A percentile compares a stretch with the other conserved stretches of the same genome.
These are phyloP conservation scores for Fennellomyces sp. DNA, from an alignment of 371 early-diverging fungal genomes.

Conservation along the genomic window DNA sequence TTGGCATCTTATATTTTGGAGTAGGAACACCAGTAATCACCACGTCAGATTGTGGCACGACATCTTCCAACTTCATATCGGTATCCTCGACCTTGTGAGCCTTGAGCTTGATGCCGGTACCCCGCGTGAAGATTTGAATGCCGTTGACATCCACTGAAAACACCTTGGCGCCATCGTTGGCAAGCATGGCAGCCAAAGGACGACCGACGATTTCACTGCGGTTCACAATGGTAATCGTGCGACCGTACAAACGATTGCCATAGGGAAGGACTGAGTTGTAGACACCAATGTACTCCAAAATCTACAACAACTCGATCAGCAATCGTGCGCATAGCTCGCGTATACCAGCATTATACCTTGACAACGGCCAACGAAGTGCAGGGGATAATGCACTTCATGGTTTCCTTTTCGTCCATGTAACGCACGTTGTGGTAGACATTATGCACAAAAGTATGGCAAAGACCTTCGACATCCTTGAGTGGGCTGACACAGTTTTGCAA, in stretches of 20 bases:
- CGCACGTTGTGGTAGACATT: conserved; percentile 96
- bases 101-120: conserved; percentile 72
- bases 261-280: conserved; percentile 90
- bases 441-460: conserved; percentile 91
- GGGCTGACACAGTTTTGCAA: conserved; percentile 88
- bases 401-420: conserved; percentile 79
- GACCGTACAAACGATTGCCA: conserved; percentile 95
- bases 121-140: conserved; percentile 88
- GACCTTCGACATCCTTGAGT: conserved; percentile 95
- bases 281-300: conserved; percentile 90
- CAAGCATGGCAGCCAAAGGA: conserved; percentile 95
- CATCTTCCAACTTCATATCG: conserved; percentile 72
- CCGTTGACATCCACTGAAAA: conserved; percentile 93
- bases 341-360: conserved; percentile 65
- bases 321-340: background rate
- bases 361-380: conserved; percentile 95
- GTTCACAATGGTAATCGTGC: conserved; percentile 91
- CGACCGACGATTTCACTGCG: conserved; percentile 97
- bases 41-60: conserved; percentile 85
- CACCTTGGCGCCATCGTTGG: conserved; percentile 97
- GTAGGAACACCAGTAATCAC: conserved; percentile 97
- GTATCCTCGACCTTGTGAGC: conserved; percentile 84
- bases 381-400: conserved; percentile 93
- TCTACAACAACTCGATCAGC: conserved; percentile 33
- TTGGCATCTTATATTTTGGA: conserved; percentile 83